phyloP scores from a whole-genome alignment of 306 rosid genomes.

The Canavalia gladiata region DNA sequence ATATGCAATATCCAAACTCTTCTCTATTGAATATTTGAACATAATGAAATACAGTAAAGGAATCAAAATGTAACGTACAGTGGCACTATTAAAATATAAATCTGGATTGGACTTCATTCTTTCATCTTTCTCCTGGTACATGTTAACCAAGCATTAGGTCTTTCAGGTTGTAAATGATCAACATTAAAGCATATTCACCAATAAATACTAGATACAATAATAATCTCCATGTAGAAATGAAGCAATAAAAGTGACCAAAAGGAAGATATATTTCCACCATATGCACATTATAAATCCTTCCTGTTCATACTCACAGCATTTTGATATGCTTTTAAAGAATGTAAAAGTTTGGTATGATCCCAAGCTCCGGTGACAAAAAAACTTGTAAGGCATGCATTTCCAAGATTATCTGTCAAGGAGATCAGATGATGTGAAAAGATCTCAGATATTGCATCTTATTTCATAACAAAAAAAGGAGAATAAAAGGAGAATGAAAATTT shows the following conservation, averaged over 20 bases:
- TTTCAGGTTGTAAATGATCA: constrained; percentile 43
- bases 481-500: neutral
- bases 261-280: constrained; percentile 33
- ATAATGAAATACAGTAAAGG: constrained; percentile 37
- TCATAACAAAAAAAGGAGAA: constrained; percentile 17
- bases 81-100: constrained; percentile 83
- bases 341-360: constrained; percentile 87
- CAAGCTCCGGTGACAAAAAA: constrained; percentile 93
- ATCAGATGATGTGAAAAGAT: constrained; percentile 32
- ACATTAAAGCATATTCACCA: constrained; percentile 11
- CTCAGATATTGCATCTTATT: constrained; percentile 19
- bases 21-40: constrained; percentile 19
- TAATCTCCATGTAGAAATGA: constrained; percentile 31
- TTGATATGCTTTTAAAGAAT: constrained; percentile 95
- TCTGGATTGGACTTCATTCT: constrained; percentile 89
- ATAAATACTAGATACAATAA: constrained; percentile 10
- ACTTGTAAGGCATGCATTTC: constrained; percentile 94
- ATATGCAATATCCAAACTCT: constrained; percentile 37
- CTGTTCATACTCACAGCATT: constrained; percentile 86
- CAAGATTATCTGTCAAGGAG: constrained; percentile 81
- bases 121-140: constrained; percentile 91
- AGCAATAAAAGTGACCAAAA: constrained; percentile 35
- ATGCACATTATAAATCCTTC: constrained; percentile 47
- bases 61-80: constrained; percentile 66
- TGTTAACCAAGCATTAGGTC: constrained; percentile 54